Percentiles rank a stretch among this genome's conserved stretches.
Evolutionary conservation across 2,329 filamentous ascomycete species (phyloP).

Genomic region (Pseudogymnoascus sp.): DNA sequence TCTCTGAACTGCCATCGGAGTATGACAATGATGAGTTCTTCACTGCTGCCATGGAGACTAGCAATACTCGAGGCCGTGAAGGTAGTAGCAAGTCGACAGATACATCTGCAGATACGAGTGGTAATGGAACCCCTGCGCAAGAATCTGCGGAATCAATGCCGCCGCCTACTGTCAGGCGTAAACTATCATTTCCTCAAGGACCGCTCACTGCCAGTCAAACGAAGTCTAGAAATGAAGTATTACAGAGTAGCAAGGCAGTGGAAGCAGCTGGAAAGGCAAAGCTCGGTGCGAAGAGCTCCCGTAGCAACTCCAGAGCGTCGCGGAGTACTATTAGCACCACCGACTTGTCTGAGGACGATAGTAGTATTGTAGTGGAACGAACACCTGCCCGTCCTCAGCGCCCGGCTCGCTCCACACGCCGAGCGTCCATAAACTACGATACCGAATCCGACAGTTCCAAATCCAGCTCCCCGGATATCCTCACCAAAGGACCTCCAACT

Average conservation of each 20-base stretch:
- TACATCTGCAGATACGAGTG: not conserved
- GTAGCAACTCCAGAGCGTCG: not conserved
- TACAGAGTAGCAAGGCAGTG: not conserved
- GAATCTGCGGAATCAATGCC: not conserved
- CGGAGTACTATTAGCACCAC: not conserved
- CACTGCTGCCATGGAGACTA: not conserved
- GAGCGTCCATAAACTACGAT: not conserved
- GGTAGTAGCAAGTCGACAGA: not conserved
- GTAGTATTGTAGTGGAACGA: not conserved
- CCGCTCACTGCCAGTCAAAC: not conserved
- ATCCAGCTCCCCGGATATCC: not conserved
- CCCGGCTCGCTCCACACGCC: not conserved
- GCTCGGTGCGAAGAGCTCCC: not conserved
- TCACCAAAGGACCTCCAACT: not conserved
- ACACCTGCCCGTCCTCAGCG: not conserved
- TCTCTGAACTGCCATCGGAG: not conserved
- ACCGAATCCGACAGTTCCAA: not conserved
- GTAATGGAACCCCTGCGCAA: not conserved
- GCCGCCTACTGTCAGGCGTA: not conserved
- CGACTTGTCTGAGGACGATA: not conserved
- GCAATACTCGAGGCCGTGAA: not conserved
- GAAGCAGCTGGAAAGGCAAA: not conserved
- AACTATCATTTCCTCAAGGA: not conserved
- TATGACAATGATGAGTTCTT: slow-evolving; percentile 2
- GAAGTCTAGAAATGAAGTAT: not conserved